phyloP scores from a whole-genome alignment of 2,329 filamentous ascomycete genomes.

The Aaosphaeria pasadenensis region DNA sequence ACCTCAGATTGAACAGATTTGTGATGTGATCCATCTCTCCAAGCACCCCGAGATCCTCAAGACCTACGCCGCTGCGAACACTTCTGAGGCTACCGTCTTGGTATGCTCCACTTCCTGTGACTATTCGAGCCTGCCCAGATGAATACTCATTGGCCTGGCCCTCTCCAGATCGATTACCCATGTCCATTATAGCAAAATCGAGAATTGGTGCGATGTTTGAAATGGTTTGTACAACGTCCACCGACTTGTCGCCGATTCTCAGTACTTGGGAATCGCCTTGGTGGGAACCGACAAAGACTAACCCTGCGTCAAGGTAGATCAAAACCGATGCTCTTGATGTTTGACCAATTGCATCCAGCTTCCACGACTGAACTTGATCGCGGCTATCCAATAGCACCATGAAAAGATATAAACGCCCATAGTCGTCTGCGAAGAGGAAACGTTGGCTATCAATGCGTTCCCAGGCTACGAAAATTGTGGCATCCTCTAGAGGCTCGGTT shows the following conservation, averaged over 20 bases:
- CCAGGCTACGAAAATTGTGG: conserved; percentile 91
- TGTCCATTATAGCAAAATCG: conserved; percentile 94
- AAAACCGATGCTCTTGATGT: conserved; percentile 76
- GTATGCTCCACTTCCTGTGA: conserved; percentile 88
- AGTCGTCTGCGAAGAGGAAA: conserved; percentile 90
- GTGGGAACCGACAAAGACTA: conserved; percentile 86
- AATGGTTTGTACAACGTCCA: conserved; percentile 71
- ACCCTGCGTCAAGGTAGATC: conserved; percentile 70
- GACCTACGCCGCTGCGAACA: conserved; percentile 87
- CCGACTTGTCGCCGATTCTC: conserved; percentile 56
- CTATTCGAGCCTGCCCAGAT: conserved; percentile 88
- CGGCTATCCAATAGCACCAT: conserved; percentile 67
- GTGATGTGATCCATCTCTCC: conserved; percentile 74
- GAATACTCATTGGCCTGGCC: conserved; percentile 85
- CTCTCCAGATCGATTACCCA: conserved; percentile 80
- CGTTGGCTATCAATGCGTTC: conserved; percentile 75
- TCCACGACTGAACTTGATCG: conserved; percentile 69
- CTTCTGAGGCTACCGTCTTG: conserved; percentile 85
- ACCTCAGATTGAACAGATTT: conserved; percentile 67
- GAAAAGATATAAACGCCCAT: conserved; percentile 80
- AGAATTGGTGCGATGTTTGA: conserved; percentile 86
- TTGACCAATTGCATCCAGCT: conserved; percentile 62
- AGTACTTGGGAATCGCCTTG: conserved; percentile 89
- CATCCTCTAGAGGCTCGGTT: conserved; percentile 63
- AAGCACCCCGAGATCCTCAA: conserved; percentile 81